Evolutionary conservation across 108 stramenopile species (phyloP).

Genomic region (Epipyxis sp.): DNA sequence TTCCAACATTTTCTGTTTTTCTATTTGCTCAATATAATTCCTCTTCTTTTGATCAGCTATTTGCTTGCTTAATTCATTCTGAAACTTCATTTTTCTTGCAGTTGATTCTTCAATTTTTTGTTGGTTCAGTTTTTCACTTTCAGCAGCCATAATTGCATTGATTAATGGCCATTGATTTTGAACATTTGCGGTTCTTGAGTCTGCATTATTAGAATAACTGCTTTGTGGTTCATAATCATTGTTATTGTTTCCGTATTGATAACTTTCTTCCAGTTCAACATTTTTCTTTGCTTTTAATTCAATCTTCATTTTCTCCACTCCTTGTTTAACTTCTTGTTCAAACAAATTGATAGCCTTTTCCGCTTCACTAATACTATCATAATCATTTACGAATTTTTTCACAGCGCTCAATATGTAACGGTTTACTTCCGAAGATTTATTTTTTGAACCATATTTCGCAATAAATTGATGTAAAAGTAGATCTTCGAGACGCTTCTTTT

Average conservation of each 20-base stretch:
- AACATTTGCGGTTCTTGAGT: neutral
- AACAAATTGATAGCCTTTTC: neutral
- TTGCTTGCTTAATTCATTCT: neutral
- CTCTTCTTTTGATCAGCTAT: neutral
- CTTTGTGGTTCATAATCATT: slow-evolving; percentile 5
- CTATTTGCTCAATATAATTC: neutral
- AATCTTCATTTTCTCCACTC: neutral
- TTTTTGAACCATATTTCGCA: neutral
- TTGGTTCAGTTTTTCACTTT: neutral
- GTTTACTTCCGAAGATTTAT: neutral
- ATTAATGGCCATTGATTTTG: neutral
- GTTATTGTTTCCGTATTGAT: neutral
- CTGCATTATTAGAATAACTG: too few species aligned
- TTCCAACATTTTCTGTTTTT: neutral
- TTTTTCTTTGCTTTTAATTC: neutral
- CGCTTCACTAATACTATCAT: neutral
- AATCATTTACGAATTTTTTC: neutral
- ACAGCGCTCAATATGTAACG: neutral
- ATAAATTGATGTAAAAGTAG: slow-evolving; percentile 9
- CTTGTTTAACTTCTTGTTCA: neutral
- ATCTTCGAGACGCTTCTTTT: neutral
- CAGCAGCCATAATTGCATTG: neutral
- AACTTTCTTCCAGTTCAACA: neutral
- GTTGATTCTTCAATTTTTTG: neutral
- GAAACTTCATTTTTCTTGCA: neutral